phyloP scores from a whole-genome alignment of 352 stramenopile species.

The Phytophthora constricta region DNA sequence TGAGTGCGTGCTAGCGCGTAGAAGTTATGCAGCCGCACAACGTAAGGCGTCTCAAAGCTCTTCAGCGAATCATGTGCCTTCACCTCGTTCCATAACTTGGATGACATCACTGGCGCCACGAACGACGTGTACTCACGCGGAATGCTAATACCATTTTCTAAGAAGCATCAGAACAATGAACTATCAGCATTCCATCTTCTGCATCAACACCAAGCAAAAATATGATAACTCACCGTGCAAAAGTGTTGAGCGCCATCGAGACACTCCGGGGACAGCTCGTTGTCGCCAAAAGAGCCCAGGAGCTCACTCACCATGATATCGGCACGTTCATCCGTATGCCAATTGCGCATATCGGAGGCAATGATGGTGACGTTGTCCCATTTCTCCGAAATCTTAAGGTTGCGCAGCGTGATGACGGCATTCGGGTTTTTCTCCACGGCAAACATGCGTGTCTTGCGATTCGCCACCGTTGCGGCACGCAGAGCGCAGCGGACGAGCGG shows the following conservation, averaged over 20 bases:
- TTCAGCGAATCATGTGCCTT: slow-evolving; percentile 78
- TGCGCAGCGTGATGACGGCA: slow-evolving; percentile 94
- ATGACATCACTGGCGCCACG: slow-evolving; percentile 94
- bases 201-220: neutral
- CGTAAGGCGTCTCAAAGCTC: slow-evolving; percentile 97
- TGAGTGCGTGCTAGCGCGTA: slow-evolving; percentile 87
- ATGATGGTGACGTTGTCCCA: slow-evolving; percentile 90
- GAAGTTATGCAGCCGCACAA: slow-evolving; percentile 95
- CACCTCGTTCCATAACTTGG: slow-evolving; percentile 93
- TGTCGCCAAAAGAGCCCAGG: slow-evolving; percentile 97
- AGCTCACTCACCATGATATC: slow-evolving; percentile 98
- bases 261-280: slow-evolving; percentile 99
- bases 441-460: slow-evolving; percentile 89
- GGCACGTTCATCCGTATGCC: slow-evolving; percentile 75
- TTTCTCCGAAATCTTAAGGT: slow-evolving; percentile 86
- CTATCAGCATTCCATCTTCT: slow-evolving; percentile 3
- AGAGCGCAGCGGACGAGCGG: slow-evolving; percentile 94
- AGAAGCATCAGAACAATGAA: slow-evolving; percentile 10
- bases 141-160: slow-evolving; percentile 90
- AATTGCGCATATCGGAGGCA: slow-evolving; percentile 87
- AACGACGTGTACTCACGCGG: slow-evolving; percentile 94
- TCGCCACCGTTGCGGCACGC: slow-evolving; percentile 64
- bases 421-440: slow-evolving; percentile 99
- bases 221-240: slow-evolving; percentile 71
- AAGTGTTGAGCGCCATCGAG: slow-evolving; percentile 95